These are phyloP conservation scores for Starmera dryadoides DNA, from an alignment of 805 yeast species.

Conservation along the genomic window DNA sequence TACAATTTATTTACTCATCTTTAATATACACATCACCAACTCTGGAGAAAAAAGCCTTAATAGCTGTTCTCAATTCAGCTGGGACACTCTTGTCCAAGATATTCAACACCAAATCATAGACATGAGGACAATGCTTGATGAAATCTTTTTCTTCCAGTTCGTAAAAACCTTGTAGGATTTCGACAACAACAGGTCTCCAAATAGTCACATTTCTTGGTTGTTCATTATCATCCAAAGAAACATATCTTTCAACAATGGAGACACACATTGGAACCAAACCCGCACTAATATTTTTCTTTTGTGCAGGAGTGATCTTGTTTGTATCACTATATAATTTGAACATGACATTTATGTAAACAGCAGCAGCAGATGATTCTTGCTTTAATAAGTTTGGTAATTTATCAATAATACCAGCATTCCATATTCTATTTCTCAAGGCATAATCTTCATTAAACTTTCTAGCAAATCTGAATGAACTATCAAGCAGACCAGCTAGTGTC, in stretches of 20 bases:
- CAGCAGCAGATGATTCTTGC: conserved; percentile 88
- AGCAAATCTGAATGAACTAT: conserved; percentile 74
- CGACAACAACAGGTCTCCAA: conserved; percentile 91
- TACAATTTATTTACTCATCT: no score
- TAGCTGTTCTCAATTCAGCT: conserved; percentile 52
- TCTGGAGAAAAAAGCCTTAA: conserved; percentile 50
- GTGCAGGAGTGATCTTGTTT: conserved; percentile 37
- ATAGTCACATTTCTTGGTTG: conserved; percentile 78
- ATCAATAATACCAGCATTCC: conserved; percentile 89
- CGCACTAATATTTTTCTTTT: conserved; percentile 43
- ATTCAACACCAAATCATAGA: conserved; percentile 52
- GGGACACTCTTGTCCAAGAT: conserved; percentile 57
- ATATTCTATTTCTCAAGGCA: conserved; percentile 78
- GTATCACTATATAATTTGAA: conserved; percentile 73
- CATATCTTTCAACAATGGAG: conserved; percentile 61
- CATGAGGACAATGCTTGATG: conserved; percentile 43
- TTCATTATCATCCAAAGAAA: conserved; percentile 59
- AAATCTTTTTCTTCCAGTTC: conserved; percentile 75
- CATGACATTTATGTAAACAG: conserved; percentile 74
- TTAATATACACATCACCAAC: conserved; percentile 43
- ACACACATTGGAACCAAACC: conserved; percentile 63
- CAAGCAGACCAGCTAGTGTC: conserved; percentile 51
- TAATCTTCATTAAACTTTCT: conserved; percentile 83
- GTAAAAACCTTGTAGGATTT: conserved; percentile 74
- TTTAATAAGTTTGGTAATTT: conserved; percentile 85